phyloP scores from a whole-genome alignment of 2,329 filamentous ascomycete genomes.

The Huntiella savannae region DNA sequence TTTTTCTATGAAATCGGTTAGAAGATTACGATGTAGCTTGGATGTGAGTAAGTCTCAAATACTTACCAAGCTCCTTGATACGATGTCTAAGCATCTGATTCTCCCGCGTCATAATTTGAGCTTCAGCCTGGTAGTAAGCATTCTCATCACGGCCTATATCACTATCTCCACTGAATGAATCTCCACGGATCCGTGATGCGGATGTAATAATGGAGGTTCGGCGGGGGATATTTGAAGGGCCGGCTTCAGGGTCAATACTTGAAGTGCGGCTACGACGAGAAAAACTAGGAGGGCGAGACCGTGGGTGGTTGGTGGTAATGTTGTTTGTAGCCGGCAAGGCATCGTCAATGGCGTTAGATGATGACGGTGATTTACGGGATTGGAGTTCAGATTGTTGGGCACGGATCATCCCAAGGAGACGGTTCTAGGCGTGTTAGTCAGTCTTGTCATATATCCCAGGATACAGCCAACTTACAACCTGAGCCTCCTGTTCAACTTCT shows the following conservation, averaged over 20 bases:
- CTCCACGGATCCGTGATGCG: slow-evolving; percentile 30
- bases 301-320: slow-evolving; percentile 13
- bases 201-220: too few relatives aligned
- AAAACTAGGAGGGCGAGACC: slow-evolving; percentile 14
- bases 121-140: slow-evolving; percentile 67
- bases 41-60: not conserved
- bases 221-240: too few relatives aligned
- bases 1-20: slow-evolving; percentile 24
- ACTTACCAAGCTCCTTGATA: slow-evolving; percentile 51
- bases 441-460: not conserved
- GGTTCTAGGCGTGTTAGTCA: slow-evolving; percentile 34
- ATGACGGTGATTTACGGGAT: slow-evolving; percentile 32
- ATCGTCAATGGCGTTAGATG: slow-evolving; percentile 26
- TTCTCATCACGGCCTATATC: slow-evolving; percentile 50
- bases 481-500: slow-evolving; percentile 60
- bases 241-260: slow-evolving; percentile 24
- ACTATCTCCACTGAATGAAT: slow-evolving; percentile 33
- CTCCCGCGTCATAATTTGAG: slow-evolving; percentile 56
- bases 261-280: slow-evolving; percentile 32
- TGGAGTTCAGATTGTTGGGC: slow-evolving; percentile 54
- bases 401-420: slow-evolving; percentile 58
- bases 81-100: slow-evolving; percentile 67
- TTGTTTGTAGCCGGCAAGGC: slow-evolving; percentile 22
- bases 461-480: slow-evolving; percentile 37
- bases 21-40: not conserved